These are phyloP conservation scores for Inosperma sp. DNA, from an alignment of 768 basidiomycete genomes.

Conservation along the genomic window DNA sequence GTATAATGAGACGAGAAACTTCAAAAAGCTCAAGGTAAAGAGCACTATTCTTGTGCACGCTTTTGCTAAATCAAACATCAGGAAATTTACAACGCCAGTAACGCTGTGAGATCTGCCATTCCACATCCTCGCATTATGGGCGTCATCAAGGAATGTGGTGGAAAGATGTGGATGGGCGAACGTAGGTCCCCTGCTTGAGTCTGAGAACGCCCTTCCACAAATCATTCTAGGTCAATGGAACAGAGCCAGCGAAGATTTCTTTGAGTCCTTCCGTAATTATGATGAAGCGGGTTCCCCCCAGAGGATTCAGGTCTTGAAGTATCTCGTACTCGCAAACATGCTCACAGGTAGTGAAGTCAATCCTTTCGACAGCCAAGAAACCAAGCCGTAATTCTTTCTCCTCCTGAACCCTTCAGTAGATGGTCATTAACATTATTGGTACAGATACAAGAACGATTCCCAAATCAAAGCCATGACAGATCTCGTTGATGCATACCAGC, in stretches of 20 bases:
- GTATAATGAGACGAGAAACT: conserved; percentile 95
- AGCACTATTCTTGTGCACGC: background rate
- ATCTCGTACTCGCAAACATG: conserved; percentile 97
- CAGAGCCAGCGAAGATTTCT: conserved; percentile 95
- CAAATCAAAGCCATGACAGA: conserved; percentile 99
- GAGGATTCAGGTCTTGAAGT: conserved; percentile 96
- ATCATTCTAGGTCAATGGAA: conserved; percentile 84
- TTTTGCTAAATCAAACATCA: conserved; percentile 26
- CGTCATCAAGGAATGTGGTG: conserved; percentile 97
- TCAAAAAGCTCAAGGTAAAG: conserved; percentile 87
- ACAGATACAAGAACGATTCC: conserved; percentile 88
- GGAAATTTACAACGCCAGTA: conserved; percentile 97
- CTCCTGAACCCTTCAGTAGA: background rate
- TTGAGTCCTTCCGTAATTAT: conserved; percentile 97
- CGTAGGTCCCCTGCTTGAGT: conserved; percentile 44
- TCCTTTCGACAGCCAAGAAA: conserved; percentile 99
- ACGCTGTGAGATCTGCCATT: conserved; percentile 89
- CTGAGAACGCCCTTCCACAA: background rate
- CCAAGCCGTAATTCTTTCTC: conserved; percentile 74
- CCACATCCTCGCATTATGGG: conserved; percentile 99
- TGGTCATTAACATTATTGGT: background rate
- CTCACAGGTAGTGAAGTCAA: conserved; percentile 97
- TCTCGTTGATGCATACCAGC: conserved; percentile 93
- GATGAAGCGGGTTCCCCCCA: conserved; percentile 97
- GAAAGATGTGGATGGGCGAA: conserved; percentile 99